Base-by-base conservation (phyloP, 1,139 yeast species). In the Suhomyces atakaporum region DNA sequence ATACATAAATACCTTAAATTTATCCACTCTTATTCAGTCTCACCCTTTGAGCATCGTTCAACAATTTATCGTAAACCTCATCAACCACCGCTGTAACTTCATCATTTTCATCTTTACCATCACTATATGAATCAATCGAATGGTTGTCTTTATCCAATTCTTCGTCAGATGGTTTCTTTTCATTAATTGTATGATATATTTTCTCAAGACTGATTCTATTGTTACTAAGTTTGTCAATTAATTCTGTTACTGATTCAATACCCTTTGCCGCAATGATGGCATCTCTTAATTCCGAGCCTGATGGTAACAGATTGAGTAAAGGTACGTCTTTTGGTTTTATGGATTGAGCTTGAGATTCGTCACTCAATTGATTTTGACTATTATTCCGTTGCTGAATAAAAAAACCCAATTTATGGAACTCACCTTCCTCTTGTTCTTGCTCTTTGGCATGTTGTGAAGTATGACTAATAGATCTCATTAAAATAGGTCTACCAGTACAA, bases 391-490 rank as follows among this genome's bases (percentile, higher is more conserved):
- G 85, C 53, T 81, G 85, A 49, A 83, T 80, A 51, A 78, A 82
- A 51, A 75, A 77, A 11, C 95, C 95, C 78, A 87, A 79, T 60
- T 84, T 80, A 60, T 87, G 96, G 44, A 88, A 73, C 53, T 86
- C 95, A 47, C 96, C 97, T 67, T 89, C 97, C 59, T 89, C 97
- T 45, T 81, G 79, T 52, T 88, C 96, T 56, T 84, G 88, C 46
- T 75, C 79, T 55, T 79, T 84, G 14, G 89, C 84, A 47, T 80
- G 80, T 5, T 77, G 53, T 1, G 86, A 80, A 0, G 87, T 80
- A 45, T 77, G 84, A 2, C 88, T 81, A 5, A 78, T 65, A 3
- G 81, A 76, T 49, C 81, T 71, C 62, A 80, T 72, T 41, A 82
- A 62, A 14, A 84, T 80, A 1, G 90, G 87, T 44, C 82, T 66